These are phyloP conservation scores for Xanthoparmelia taractica DNA, from an alignment of 495 filamentous ascomycete species.

Conservation along the genomic window DNA sequence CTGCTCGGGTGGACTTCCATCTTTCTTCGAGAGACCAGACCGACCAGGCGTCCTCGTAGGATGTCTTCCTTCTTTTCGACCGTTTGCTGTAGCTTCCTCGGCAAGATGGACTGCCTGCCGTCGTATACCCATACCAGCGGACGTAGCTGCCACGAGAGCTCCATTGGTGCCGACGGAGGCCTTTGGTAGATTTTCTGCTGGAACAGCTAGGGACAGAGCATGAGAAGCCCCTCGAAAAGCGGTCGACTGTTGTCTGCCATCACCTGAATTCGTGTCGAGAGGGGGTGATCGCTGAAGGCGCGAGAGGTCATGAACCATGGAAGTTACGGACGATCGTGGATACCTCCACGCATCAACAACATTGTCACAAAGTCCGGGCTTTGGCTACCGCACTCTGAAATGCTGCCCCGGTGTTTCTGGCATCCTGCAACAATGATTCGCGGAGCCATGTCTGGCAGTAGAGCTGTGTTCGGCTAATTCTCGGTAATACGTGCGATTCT, in stretches of 20 bases:
- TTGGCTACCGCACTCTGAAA: not conserved
- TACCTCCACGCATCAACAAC: not conserved
- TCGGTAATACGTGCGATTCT: no score
- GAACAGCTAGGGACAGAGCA: slow-evolving; percentile 18
- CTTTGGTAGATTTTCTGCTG: slow-evolving; percentile 8
- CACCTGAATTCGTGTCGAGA: not conserved
- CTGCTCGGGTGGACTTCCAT: slow-evolving; percentile 22
- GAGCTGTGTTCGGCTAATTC: no score
- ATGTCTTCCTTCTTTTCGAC: slow-evolving; percentile 8
- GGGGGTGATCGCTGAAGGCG: slow-evolving; percentile 4
- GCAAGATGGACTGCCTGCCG: slow-evolving; percentile 19
- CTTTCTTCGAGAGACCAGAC: not conserved
- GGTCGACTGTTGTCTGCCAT: slow-evolving; percentile 18
- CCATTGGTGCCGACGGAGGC: slow-evolving; percentile 30
- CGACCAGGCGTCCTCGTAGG: not conserved
- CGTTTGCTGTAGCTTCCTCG: not conserved
- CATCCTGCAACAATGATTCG: not conserved
- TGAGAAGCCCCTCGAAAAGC: slow-evolving; percentile 21
- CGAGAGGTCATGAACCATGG: slow-evolving; percentile 17
- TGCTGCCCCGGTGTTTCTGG: not conserved
- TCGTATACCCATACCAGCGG: slow-evolving; percentile 26
- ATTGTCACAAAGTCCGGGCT: not conserved
- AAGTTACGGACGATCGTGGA: not conserved
- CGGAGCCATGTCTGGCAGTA: no score
- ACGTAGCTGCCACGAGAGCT: slow-evolving; percentile 45